Base-by-base conservation (phyloP, 2,329 filamentous ascomycete genomes). In the Beauveria rudraprayagi region DNA sequence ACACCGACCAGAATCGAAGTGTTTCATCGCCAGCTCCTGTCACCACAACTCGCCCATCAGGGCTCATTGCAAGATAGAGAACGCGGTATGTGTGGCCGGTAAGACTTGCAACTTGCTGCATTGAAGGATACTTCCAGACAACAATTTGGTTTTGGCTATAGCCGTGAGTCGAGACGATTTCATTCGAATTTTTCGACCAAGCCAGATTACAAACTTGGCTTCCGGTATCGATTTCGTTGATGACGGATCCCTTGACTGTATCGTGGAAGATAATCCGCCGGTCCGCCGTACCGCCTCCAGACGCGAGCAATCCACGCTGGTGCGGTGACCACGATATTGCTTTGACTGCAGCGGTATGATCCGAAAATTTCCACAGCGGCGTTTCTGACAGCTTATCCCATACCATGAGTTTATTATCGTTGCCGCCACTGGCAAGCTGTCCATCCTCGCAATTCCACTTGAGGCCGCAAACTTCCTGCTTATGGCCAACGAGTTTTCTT, bases 141-240 rank as follows among this genome's bases (percentile, higher is more conserved):
- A 97, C 93, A 68, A 99, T 97, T 74, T 97, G 94, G 72, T 99
- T 97, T 71, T 99, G 94, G 67, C 89, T 93, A 77, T 97, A 99
- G 7, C 94, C 94, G 71, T 99, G 94, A 1, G 94, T 99, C 56
- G 89, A 93, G 60, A 99, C 93, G 62, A 99, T 92, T 74, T 99
- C 94, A 72, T 97, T 96, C 8, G 91, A 96, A 73, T 97, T 96
- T 71, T 95, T 96, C 19, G 89, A 94, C 92, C 95, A 99, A 4
- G 92, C 90, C 48, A 99, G 80, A 70, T 99, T 99, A 77, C 94
- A 99, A n/a, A 99, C 94, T 74, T 99, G 94, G 69, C 91, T 96
- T 55, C 94, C 94, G 0, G 94, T 99, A 71, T 99, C 94, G 64
- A 97, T 86, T 72, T 96, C 92, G 71, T 91, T 93, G 70, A 91